These are phyloP conservation scores for Theobroma cacao DNA, from an alignment of 345 rosid genomes.

Conservation along the genomic window DNA sequence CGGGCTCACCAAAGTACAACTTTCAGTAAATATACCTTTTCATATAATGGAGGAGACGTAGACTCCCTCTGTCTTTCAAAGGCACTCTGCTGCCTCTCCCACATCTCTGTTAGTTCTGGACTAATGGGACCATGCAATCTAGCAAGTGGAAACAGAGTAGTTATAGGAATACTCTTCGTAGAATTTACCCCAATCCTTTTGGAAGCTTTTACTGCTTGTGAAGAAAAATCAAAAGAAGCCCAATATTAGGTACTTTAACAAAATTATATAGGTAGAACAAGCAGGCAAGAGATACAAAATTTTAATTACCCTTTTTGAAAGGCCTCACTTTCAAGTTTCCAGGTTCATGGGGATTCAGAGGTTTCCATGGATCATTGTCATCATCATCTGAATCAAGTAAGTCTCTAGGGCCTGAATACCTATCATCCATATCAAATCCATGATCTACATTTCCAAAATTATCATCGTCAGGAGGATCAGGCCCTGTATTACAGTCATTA, in stretches of 20 bases:
- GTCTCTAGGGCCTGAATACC: conserved; percentile 46
- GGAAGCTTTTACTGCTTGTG: conserved; percentile 58
- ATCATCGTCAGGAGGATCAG: conserved; percentile 29
- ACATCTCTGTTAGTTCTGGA: conserved; percentile 64
- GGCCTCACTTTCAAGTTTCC: conserved; percentile 90
- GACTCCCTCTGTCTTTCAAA: conserved; percentile 30
- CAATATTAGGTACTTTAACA: conserved; percentile 19
- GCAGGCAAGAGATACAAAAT: conserved; percentile 5
- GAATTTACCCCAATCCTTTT: conserved; percentile 42
- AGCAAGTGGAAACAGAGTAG: conserved; percentile 77
- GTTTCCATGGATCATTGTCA: conserved; percentile 89
- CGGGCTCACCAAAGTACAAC: neutral
- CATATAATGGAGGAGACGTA: conserved; percentile 55
- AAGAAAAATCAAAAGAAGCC: conserved; percentile 13
- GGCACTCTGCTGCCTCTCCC: conserved; percentile 42
- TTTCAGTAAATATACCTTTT: conserved; percentile 52
- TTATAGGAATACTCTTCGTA: conserved; percentile 34
- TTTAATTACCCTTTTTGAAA: conserved; percentile 65
- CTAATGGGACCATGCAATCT: conserved; percentile 63
- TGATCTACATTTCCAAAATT: conserved; percentile 35
- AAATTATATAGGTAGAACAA: conserved; percentile 7
- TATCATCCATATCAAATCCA: conserved; percentile 52
- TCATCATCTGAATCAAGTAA: conserved; percentile 57
- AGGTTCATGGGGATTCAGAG: conserved; percentile 87
- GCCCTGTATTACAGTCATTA: conserved; percentile 32